phyloP scores from a whole-genome alignment of 2,329 filamentous ascomycete genomes.

The Juglanconis oblonga region DNA sequence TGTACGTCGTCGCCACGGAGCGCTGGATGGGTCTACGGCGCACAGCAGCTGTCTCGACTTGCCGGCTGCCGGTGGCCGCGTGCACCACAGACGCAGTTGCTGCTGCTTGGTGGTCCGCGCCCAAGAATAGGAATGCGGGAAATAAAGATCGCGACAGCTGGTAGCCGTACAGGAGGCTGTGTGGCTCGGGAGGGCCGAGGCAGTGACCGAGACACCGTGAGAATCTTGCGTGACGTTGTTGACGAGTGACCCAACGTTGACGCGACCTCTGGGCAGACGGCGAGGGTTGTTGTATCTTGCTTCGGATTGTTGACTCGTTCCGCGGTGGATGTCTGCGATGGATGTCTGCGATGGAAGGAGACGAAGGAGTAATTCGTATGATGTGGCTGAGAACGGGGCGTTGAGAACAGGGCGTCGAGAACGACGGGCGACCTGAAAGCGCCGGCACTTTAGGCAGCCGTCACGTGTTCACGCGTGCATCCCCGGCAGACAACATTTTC shows the following conservation, averaged over 20 bases:
- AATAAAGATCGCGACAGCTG: background rate
- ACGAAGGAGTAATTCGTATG: no score
- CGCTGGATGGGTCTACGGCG: background rate
- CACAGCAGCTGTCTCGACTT: background rate
- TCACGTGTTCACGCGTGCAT: conserved; percentile 11
- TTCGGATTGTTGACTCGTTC: no score
- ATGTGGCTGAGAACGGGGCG: no score
- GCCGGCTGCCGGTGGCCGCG: background rate
- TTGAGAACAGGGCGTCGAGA: no score
- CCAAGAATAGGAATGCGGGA: background rate
- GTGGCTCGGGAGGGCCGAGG: background rate
- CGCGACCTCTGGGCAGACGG: background rate
- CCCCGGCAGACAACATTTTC: background rate
- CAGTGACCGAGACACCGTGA: background rate
- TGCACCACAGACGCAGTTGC: background rate
- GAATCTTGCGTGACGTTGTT: background rate
- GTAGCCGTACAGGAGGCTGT: background rate
- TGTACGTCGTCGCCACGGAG: background rate
- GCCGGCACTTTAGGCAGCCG: conserved; percentile 12
- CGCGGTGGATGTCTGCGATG: no score
- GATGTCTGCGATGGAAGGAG: no score
- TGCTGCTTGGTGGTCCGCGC: background rate
- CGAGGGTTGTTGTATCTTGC: background rate
- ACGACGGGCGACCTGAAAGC: no score
- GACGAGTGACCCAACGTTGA: background rate